These are phyloP conservation scores for Ascochyta viciae-villosae DNA, from an alignment of 2,329 filamentous ascomycete species.

Conservation along the genomic window DNA sequence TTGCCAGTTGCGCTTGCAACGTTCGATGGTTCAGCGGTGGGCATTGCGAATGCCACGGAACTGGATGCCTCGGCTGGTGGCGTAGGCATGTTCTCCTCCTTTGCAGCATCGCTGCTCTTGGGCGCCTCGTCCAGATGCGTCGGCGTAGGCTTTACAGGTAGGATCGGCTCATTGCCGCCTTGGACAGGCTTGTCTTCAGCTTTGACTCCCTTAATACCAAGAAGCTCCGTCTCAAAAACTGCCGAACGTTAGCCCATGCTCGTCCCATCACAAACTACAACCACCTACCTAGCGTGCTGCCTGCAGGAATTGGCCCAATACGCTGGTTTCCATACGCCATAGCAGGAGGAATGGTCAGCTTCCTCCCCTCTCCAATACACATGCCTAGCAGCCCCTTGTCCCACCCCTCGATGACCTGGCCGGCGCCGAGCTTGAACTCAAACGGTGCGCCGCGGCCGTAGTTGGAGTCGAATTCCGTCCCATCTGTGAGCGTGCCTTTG, in stretches of 20 bases:
- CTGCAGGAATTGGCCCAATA: constrained; percentile 79
- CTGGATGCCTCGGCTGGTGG: constrained; percentile 17
- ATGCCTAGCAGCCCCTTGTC: constrained; percentile 89
- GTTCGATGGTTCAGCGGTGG: constrained; percentile 23
- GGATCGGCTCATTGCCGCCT: constrained; percentile 6
- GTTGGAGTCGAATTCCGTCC: constrained; percentile 81
- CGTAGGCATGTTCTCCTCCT: constrained; percentile 18
- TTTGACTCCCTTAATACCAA: constrained; percentile 72
- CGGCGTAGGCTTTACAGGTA: constrained; percentile 9
- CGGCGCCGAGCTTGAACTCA: constrained; percentile 77
- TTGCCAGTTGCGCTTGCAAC: constrained; percentile 30
- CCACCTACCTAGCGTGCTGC: constrained; percentile 73
- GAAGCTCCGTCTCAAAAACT: constrained; percentile 92
- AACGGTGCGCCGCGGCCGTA: constrained; percentile 82
- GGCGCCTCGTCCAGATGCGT: constrained; percentile 7
- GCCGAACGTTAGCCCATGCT: constrained; percentile 22
- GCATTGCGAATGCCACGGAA: constrained; percentile 19
- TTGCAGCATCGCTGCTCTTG: neutral
- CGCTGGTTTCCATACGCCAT: constrained; percentile 79
- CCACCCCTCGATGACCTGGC: constrained; percentile 93
- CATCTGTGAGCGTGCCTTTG: constrained; percentile 63
- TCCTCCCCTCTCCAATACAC: constrained; percentile 93
- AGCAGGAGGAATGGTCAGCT: constrained; percentile 86
- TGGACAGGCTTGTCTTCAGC: constrained; percentile 15
- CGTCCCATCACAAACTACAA: constrained; percentile 4